Evolutionary conservation across 2,329 filamentous ascomycete genomes (phyloP), one percentile per base, ranked within the genome.

Genomic region (Alternaria ethzedia): DNA sequence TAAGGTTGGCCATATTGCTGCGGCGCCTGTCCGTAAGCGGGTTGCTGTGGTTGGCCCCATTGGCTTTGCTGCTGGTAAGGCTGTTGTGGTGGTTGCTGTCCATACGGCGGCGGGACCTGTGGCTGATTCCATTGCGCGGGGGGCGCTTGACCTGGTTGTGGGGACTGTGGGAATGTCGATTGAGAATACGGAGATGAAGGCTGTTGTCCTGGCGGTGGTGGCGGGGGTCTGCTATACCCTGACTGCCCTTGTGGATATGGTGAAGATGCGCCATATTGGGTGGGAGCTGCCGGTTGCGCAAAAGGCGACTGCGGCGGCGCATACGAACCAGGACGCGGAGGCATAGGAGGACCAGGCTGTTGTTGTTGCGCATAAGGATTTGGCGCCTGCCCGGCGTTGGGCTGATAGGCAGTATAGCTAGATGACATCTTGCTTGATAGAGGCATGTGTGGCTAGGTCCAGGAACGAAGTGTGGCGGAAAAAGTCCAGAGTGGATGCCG

Each of bases 301-400:
- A 82, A 82, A 51, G 81, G 79, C 57, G 83, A 82, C 62, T 82
- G 80, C 46, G 80, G 79, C 45, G 78, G 75, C 43, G 78, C 75
- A 55, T 73, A 72, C 25, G 76, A 79, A 60, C 76, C 76, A 28
- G 78, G 78, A 54, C 78, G 76, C 23, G 69, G 70, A 62, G 79
- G 75, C 61, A 80, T 65, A 30, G 76, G 70, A 17, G 76, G 69
- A 25, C 66, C 64, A 26, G 69, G 65, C 30, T 65, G 70, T 45
- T 71, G 72, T 66, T 74, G 72, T 67, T 74, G 75, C 11, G 69
- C 65, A 63, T 78, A 75, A 36, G 70, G 65, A 69, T 73, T 75
- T 65, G 73, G 71, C 50, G 69, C 57, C 63, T 77, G 69, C 46
- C 66, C 70, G 9, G 70, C 69, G 56, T 72, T 69, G 43, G 72